Percentiles rank a stretch among this genome's conserved stretches.
Evolutionary conservation across 192 early-diverging fungal species (phyloP).

Genomic region (Mortierella antarctica): DNA sequence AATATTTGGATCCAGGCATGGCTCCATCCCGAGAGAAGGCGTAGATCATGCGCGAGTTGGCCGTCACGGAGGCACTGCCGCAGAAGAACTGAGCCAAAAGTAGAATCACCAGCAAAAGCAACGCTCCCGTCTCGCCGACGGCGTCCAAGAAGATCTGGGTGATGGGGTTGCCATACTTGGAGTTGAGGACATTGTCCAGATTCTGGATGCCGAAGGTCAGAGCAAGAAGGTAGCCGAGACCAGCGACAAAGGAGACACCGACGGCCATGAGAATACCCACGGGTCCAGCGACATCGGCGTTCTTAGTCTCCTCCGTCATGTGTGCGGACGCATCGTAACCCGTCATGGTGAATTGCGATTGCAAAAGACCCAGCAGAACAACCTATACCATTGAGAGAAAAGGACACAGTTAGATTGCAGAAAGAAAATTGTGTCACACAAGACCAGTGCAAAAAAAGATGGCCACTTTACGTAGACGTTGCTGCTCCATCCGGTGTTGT

Average conservation of each 20-base stretch:
- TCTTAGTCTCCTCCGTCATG: constrained; percentile 61
- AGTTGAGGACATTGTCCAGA: constrained; percentile 43
- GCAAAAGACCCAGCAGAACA: constrained; percentile 60
- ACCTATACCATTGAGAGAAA: constrained; percentile 16
- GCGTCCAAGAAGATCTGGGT: constrained; percentile 52
- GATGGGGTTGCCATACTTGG: constrained; percentile 43
- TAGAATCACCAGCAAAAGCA: constrained; percentile 54
- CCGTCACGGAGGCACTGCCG: constrained; percentile 52
- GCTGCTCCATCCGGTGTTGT: constrained; percentile 61
- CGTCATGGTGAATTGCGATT: constrained; percentile 61
- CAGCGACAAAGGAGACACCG: constrained; percentile 53
- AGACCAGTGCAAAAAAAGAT: neutral
- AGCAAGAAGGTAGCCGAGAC: constrained; percentile 53
- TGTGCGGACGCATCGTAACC: constrained; percentile 57
- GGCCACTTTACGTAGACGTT: constrained; percentile 23
- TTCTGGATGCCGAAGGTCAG: constrained; percentile 59
- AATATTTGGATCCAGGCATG: constrained; percentile 56
- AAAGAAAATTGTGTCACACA: neutral
- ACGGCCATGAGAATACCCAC: constrained; percentile 60
- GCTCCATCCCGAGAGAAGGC: constrained; percentile 62
- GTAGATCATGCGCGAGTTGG: constrained; percentile 59
- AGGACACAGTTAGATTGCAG: neutral
- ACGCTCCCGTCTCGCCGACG: constrained; percentile 39
- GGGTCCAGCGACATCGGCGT: constrained; percentile 58
- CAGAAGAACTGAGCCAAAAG: constrained; percentile 58